Conservation (phyloP, 306 rosid species). For the Oemleria cerasiformis region DNA sequence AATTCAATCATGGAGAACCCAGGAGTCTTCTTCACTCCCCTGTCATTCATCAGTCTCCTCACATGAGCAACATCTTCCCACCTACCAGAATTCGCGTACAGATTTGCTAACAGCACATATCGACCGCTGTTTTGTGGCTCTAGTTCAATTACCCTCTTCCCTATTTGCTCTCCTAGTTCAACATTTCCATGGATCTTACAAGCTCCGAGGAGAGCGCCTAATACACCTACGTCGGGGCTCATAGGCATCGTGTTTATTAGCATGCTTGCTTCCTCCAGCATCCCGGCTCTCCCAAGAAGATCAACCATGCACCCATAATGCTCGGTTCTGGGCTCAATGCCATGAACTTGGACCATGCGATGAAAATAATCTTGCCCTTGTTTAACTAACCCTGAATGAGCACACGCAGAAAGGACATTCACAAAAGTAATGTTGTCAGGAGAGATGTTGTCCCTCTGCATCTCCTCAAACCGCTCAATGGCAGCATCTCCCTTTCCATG, state of each 20-base stretch:
- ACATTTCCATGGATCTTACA: slow-evolving; percentile 58
- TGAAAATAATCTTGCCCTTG: slow-evolving; percentile 41
- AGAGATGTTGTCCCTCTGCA: slow-evolving; percentile 38
- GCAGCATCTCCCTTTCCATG: slow-evolving; percentile 65
- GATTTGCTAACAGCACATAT: slow-evolving; percentile 51
- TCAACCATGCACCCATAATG: slow-evolving; percentile 70
- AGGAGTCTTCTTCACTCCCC: slow-evolving; percentile 60
- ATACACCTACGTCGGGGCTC: slow-evolving; percentile 48
- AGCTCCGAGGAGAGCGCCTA: slow-evolving; percentile 76
- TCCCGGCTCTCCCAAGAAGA: slow-evolving; percentile 57
- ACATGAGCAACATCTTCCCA: slow-evolving; percentile 54
- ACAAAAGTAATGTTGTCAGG: slow-evolving; percentile 61
- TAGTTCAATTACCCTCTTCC: slow-evolving; percentile 49
- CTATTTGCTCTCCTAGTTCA: slow-evolving; percentile 51
- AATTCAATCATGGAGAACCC: slow-evolving; percentile 61
- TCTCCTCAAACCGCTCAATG: slow-evolving; percentile 41
- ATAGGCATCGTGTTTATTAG: slow-evolving; percentile 49
- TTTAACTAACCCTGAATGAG: slow-evolving; percentile 55
- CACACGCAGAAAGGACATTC: slow-evolving; percentile 57
- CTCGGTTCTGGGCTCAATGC: slow-evolving; percentile 46
- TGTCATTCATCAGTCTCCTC: slow-evolving; percentile 59
- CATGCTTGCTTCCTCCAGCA: slow-evolving; percentile 47
- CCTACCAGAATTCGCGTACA: slow-evolving; percentile 54
- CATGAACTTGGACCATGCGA: slow-evolving; percentile 35
- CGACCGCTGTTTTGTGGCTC: slow-evolving; percentile 69